phyloP scores from a whole-genome alignment of 352 stramenopile species.

The Aphanomyces cochlioides region DNA sequence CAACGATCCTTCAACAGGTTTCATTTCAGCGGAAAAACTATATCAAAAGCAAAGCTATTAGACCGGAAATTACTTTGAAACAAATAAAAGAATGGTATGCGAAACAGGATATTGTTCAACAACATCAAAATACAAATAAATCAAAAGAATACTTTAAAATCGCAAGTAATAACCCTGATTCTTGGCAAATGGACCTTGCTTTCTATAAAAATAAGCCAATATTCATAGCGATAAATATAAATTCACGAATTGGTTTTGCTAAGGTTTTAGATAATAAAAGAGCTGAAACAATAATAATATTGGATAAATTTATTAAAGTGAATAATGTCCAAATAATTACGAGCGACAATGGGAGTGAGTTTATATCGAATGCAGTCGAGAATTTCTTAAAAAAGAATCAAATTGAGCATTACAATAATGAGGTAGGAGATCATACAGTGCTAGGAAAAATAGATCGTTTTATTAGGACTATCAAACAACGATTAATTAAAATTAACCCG shows the following conservation, averaged over 20 bases:
- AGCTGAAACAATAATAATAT: constrained; percentile 31
- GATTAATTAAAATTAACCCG: constrained; percentile 29
- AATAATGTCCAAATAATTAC: constrained; percentile 37
- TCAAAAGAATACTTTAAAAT: constrained; percentile 5
- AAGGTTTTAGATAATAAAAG: constrained; percentile 40
- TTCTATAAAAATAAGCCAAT: constrained; percentile 34
- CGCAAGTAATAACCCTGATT: constrained; percentile 31
- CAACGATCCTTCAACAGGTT: constrained; percentile 36
- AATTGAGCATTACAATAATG: constrained; percentile 33
- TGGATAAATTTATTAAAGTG: constrained; percentile 32
- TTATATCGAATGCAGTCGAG: constrained; percentile 28
- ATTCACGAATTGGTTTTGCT: constrained; percentile 38
- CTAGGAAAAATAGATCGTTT: constrained; percentile 38
- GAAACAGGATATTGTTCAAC: constrained; percentile 32
- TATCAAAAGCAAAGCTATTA: constrained; percentile 32
- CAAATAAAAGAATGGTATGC: constrained; percentile 34
- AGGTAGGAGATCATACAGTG: constrained; percentile 28
- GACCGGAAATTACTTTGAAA: constrained; percentile 32
- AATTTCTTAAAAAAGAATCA: constrained; percentile 26
- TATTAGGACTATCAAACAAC: constrained; percentile 33
- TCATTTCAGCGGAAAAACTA: constrained; percentile 29
- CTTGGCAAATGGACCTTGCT: constrained; percentile 37
- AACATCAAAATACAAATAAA: constrained; percentile 31
- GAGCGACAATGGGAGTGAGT: constrained; percentile 35
- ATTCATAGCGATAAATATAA: constrained; percentile 41